Percentiles rank a stretch among this genome's conserved stretches.
Evolutionary conservation across 352 stramenopile species (phyloP).

Genomic region (Phytophthora pluvialis): DNA sequence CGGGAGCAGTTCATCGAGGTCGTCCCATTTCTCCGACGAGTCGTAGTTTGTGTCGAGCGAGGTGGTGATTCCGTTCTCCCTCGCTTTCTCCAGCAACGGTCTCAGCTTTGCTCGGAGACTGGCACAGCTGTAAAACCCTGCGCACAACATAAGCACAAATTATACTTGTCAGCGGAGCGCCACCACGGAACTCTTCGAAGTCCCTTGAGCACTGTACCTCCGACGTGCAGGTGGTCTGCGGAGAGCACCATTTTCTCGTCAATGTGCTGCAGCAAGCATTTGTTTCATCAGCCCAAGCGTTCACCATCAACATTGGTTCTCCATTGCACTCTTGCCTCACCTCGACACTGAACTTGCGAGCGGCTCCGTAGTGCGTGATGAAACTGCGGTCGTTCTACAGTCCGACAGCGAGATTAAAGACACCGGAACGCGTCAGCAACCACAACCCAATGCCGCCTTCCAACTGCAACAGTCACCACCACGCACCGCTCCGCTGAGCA

Average conservation of each 20-base stretch:
- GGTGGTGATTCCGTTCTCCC: conserved; percentile 67
- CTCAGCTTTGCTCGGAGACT: conserved; percentile 67
- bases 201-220: conserved; percentile 38
- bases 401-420: neutral
- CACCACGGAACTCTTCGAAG: neutral
- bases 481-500: conserved; percentile 68
- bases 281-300: neutral
- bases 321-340: conserved; percentile 30
- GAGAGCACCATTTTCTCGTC: conserved; percentile 61
- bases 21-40: conserved; percentile 65
- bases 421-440: neutral
- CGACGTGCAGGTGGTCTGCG: conserved; percentile 78
- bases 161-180: neutral
- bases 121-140: conserved; percentile 79
- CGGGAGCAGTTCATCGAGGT: conserved; percentile 62
- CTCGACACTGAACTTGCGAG: conserved; percentile 64
- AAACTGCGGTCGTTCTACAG: conserved; percentile 78
- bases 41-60: conserved; percentile 90
- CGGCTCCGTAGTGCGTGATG: conserved; percentile 82
- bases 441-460: neutral
- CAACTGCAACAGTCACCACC: neutral
- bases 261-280: conserved; percentile 55
- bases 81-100: conserved; percentile 61
- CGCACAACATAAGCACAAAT: conserved; percentile 3
- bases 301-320: neutral